These are phyloP conservation scores for Flaveria brownii DNA, from an alignment of 129 eudicot species.

Conservation along the genomic window DNA sequence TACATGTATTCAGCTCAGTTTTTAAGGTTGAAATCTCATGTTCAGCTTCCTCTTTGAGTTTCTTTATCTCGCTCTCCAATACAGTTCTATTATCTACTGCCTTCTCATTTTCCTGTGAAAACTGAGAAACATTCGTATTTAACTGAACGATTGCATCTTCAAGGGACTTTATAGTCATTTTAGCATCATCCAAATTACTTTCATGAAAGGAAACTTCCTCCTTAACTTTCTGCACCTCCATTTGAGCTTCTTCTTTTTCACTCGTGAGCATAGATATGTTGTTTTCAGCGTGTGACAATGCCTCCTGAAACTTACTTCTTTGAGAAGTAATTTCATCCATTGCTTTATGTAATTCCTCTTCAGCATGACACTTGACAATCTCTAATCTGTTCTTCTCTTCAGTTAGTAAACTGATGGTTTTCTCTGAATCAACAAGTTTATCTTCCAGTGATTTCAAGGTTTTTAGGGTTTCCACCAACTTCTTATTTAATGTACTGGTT, in stretches of 20 bases:
- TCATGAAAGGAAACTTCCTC: constrained; percentile 50
- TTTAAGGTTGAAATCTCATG: constrained; percentile 54
- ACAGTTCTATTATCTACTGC: constrained; percentile 43
- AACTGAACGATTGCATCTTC: constrained; percentile 62
- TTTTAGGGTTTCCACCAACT: constrained; percentile 45
- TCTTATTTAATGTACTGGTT: constrained; percentile 38
- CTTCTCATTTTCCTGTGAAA: constrained; percentile 56
- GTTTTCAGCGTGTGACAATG: constrained; percentile 61
- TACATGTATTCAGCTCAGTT: constrained; percentile 54
- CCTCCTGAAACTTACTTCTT: constrained; percentile 47
- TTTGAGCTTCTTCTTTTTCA: constrained; percentile 73
- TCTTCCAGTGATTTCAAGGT: constrained; percentile 53
- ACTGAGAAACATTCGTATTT: constrained; percentile 48
- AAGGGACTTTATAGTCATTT: constrained; percentile 55
- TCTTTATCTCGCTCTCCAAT: constrained; percentile 67
- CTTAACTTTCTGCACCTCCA: constrained; percentile 57
- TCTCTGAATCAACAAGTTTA: constrained; percentile 53
- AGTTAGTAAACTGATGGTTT: constrained; percentile 40
- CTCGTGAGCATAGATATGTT: constrained; percentile 45
- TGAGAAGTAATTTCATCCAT: constrained; percentile 25
- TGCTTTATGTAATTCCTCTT: constrained; percentile 45
- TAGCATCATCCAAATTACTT: constrained; percentile 55
- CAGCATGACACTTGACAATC: constrained; percentile 42
- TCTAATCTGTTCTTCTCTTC: constrained; percentile 65
- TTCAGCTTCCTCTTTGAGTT: constrained; percentile 73